Conservation (phyloP, 805 yeast genomes). For the Komagataella populi region DNA sequence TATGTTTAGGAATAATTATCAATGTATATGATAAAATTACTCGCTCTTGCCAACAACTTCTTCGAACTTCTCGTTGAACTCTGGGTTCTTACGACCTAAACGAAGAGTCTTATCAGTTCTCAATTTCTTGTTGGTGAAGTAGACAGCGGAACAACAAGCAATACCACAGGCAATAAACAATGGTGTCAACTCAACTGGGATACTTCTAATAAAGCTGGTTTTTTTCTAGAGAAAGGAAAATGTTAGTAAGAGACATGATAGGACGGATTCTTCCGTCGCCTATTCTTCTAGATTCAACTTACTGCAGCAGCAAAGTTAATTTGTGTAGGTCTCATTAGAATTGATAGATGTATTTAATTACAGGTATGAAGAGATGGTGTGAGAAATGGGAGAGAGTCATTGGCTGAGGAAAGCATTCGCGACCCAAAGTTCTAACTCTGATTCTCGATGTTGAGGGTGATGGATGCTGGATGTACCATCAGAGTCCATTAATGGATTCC, state of each 20-base stretch:
- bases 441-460: not conserved
- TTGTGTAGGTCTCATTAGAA: conserved; percentile 34
- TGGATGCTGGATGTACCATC: not conserved
- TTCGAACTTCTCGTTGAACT: conserved; percentile 20
- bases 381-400: not conserved
- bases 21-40: not conserved
- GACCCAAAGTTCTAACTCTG: not conserved
- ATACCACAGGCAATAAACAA: conserved; percentile 14
- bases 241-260: conserved; percentile 3
- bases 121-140: conserved; percentile 38
- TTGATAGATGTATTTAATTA: not conserved
- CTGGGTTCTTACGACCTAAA: conserved; percentile 33
- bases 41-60: conserved; percentile 18
- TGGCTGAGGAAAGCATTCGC: not conserved
- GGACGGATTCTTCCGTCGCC: not conserved
- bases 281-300: conserved; percentile 11
- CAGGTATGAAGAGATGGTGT: not conserved
- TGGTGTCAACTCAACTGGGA: conserved; percentile 48
- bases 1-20: not conserved
- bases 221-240: conserved; percentile 4
- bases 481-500: conserved; percentile 17
- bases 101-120: conserved; percentile 33
- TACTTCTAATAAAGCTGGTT: conserved; percentile 9
- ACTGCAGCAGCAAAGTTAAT: conserved; percentile 31
- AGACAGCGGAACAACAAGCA: conserved; percentile 21